phyloP scores from a whole-genome alignment of 805 yeast genomes.

The Suhomyces sp. region DNA sequence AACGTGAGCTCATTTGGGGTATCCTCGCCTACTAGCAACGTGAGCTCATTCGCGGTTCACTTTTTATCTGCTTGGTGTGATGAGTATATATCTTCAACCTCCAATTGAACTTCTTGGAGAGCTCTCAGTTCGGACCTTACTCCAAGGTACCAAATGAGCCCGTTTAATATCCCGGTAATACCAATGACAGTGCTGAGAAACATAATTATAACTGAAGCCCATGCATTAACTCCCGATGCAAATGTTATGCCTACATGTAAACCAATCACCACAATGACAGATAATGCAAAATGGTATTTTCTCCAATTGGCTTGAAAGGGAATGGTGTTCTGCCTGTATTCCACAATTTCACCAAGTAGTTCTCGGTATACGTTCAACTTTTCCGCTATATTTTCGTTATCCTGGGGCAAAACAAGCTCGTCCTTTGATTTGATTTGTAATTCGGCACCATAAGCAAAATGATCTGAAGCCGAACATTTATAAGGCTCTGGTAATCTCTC shows the following conservation, averaged over 20 bases:
- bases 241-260: constrained; percentile 59
- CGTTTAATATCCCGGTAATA: constrained; percentile 69
- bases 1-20: too few species aligned
- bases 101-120: constrained; percentile 67
- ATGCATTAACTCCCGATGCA: constrained; percentile 52
- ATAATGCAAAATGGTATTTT: constrained; percentile 55
- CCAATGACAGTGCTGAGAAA: constrained; percentile 54
- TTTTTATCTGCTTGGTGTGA: constrained; percentile 1
- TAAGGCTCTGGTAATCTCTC: constrained; percentile 57
- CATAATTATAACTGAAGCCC: constrained; percentile 59
- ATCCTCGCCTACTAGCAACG: too few species aligned
- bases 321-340: constrained; percentile 48
- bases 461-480: constrained; percentile 78
- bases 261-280: constrained; percentile 43
- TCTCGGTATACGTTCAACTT: constrained; percentile 37
- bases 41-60: neutral
- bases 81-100: constrained; percentile 44
- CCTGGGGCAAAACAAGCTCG: constrained; percentile 1
- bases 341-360: constrained; percentile 32
- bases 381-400: constrained; percentile 12
- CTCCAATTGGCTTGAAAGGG: constrained; percentile 66
- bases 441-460: constrained; percentile 70
- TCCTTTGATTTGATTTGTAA: constrained; percentile 15
- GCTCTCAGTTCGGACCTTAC: constrained; percentile 81
- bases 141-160: constrained; percentile 73